Percentiles rank a stretch among this genome's conserved stretches.
Conservation (phyloP, 768 basidiomycete species). For the Tricholoma terreum region DNA sequence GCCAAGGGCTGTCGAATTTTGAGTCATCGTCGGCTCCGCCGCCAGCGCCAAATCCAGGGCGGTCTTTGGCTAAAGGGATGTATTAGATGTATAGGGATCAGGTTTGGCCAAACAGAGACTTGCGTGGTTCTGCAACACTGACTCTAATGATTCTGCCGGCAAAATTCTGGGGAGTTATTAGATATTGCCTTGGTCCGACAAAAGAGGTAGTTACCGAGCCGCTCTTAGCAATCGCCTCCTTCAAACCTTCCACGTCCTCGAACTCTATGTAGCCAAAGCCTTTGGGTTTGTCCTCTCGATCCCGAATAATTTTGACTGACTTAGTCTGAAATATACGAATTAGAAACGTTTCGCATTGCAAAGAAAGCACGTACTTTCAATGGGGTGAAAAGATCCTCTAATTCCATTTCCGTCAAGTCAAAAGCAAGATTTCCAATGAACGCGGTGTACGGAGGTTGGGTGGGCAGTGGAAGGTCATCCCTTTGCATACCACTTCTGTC, state of each 20-base stretch:
- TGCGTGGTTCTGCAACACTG: constrained; percentile 95
- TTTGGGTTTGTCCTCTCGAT: constrained; percentile 91
- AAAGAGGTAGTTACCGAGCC: constrained; percentile 46
- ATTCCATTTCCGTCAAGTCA: constrained; percentile 80
- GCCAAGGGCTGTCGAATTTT: constrained; percentile 84
- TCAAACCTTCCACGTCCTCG: constrained; percentile 78
- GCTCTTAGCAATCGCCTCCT: constrained; percentile 72
- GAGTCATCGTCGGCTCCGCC: constrained; percentile 62
- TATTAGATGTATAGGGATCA: constrained; percentile 8
- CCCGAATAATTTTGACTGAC: constrained; percentile 89
- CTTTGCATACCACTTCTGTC: constrained; percentile 62
- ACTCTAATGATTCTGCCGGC: constrained; percentile 82
- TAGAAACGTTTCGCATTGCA: not conserved
- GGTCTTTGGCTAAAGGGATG: constrained; percentile 66
- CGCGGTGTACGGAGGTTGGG: constrained; percentile 92
- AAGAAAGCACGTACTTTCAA: constrained; percentile 44
- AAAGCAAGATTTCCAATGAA: constrained; percentile 95
- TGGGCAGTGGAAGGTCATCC: constrained; percentile 95
- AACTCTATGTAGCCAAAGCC: constrained; percentile 99
- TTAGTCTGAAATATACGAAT: constrained; percentile 49
- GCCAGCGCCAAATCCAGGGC: constrained; percentile 40
- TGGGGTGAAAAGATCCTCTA: constrained; percentile 76
- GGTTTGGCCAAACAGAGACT: constrained; percentile 32
- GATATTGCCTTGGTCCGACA: not conserved
- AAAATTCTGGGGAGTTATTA: constrained; percentile 45